Percentiles rank a stretch among this genome's conserved stretches.
Conservation (phyloP, 73 alveolate genomes). For the Tetrahymena borealis region DNA sequence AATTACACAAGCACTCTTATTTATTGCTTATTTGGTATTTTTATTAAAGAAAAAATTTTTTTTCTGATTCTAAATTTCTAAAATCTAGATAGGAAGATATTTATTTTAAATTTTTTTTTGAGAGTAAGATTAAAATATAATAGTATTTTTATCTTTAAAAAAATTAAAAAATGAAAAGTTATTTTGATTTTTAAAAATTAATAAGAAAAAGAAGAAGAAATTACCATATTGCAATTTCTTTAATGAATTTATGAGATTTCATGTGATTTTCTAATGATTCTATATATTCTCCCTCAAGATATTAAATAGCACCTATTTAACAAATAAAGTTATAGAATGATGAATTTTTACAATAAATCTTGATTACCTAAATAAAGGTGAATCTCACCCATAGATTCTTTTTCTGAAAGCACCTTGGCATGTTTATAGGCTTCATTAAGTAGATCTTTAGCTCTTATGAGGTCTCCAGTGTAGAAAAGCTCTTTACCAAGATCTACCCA, state of each 20-base stretch:
- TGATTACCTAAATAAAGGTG: conserved; percentile 12
- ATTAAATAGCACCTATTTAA: conserved; percentile 11
- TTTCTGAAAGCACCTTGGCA: conserved; percentile 40
- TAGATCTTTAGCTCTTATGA: conserved; percentile 32
- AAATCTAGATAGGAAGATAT: too few relatives aligned
- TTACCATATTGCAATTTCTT: background rate
- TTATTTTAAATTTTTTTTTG: too few relatives aligned
- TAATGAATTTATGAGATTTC: conserved; percentile 32
- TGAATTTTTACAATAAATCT: background rate
- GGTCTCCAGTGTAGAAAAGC: conserved; percentile 22
- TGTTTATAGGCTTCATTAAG: conserved; percentile 23
- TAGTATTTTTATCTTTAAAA: too few relatives aligned
- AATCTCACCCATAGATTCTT: conserved; percentile 35
- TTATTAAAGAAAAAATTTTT: too few relatives aligned
- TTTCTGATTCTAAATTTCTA: too few relatives aligned
- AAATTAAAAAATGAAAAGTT: too few relatives aligned
- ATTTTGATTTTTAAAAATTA: too few relatives aligned
- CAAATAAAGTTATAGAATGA: background rate
- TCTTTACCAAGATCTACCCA: conserved; percentile 22
- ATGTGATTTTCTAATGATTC: conserved; percentile 44
- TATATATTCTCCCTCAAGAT: conserved; percentile 32
- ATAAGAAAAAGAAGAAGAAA: background rate
- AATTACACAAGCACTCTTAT: too few relatives aligned
- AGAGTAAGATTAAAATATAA: too few relatives aligned
- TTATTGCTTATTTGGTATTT: too few relatives aligned